Evolutionary conservation across 2,329 filamentous ascomycete genomes (phyloP).

Genomic region (Hypomyces rosellus): DNA sequence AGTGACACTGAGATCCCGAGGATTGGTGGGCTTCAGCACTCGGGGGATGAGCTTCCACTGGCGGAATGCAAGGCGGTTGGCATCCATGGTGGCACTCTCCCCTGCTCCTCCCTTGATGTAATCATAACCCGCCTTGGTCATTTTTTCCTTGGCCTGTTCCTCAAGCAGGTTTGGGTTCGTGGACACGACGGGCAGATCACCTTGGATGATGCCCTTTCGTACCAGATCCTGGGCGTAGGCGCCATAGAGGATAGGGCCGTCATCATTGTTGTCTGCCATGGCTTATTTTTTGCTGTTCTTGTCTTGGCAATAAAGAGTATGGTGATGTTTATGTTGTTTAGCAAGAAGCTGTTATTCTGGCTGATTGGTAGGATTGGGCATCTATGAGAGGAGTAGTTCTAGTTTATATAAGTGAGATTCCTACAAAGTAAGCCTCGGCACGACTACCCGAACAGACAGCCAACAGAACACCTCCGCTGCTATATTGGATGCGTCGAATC

Average conservation of each 20-base stretch:
- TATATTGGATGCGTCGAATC: too few relatives aligned
- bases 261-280: constrained; percentile 15
- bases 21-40: constrained; percentile 39
- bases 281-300: not conserved
- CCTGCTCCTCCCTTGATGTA: constrained; percentile 60
- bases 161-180: constrained; percentile 54
- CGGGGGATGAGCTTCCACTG: constrained; percentile 47
- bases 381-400: too few relatives aligned
- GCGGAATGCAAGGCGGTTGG: constrained; percentile 51
- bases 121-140: constrained; percentile 45
- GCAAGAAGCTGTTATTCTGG: too few relatives aligned
- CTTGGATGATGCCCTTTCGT: constrained; percentile 42
- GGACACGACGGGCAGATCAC: constrained; percentile 45
- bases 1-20: constrained; percentile 43
- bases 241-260: constrained; percentile 27
- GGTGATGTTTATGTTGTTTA: not conserved
- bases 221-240: constrained; percentile 45
- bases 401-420: too few relatives aligned
- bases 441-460: too few relatives aligned
- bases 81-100: constrained; percentile 54
- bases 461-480: too few relatives aligned
- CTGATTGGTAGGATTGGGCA: too few relatives aligned
- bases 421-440: too few relatives aligned
- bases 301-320: not conserved
- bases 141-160: constrained; percentile 43